Conservation (phyloP, 2,329 filamentous ascomycete genomes). For the Ceratocystis colombiana region DNA sequence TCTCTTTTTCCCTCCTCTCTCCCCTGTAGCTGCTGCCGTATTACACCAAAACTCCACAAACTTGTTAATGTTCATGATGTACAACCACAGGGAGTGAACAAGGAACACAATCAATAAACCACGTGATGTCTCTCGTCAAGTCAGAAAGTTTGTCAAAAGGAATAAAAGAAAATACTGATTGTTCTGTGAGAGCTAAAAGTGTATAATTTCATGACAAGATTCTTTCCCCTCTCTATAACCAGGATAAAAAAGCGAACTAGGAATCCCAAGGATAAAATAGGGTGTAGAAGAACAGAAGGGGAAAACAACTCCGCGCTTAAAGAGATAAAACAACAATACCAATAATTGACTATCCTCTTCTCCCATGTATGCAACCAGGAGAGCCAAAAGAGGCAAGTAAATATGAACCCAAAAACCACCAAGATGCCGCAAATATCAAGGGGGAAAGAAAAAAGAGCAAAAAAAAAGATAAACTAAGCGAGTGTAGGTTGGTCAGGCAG, state of each 20-base stretch:
- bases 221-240: too few relatives aligned
- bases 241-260: too few relatives aligned
- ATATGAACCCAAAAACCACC: background rate
- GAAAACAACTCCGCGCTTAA: background rate
- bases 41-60: background rate
- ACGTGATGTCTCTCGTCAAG: too few relatives aligned
- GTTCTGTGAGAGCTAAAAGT: too few relatives aligned
- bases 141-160: too few relatives aligned
- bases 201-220: too few relatives aligned
- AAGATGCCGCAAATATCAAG: background rate
- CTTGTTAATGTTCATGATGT: too few relatives aligned
- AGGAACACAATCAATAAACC: background rate
- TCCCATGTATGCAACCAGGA: background rate
- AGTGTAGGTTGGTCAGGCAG: conserved; percentile 11
- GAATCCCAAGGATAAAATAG: too few relatives aligned
- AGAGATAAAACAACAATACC: too few relatives aligned
- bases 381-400: background rate
- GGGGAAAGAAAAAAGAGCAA: background rate
- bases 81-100: too few relatives aligned
- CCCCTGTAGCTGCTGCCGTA: background rate
- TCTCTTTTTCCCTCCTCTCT: background rate
- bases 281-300: background rate
- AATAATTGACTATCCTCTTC: too few relatives aligned
- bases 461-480: background rate
- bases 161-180: too few relatives aligned